Evolutionary conservation across 2,329 filamentous ascomycete species (phyloP), one percentile per base, ranked within the genome.

Genomic region (Thielaviopsis euricoi): DNA sequence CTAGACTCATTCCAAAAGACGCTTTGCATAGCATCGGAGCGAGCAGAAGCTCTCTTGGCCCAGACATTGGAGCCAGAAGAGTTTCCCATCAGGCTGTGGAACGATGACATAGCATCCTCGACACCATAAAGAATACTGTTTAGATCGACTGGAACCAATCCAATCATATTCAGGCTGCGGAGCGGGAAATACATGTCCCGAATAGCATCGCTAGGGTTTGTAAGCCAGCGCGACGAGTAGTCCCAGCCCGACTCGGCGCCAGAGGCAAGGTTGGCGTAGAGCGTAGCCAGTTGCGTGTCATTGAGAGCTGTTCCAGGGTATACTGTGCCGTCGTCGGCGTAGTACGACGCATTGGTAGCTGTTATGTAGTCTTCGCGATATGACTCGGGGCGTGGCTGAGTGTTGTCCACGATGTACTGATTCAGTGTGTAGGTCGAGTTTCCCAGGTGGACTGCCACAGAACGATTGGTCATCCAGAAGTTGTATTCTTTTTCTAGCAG

Each of bases 111-210:
- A 55, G 75, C 72, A 1, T 78, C 69, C 64, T 86, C 83, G 62
- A 83, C 84, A 63, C 75, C 75, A 66, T 85, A 86, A 9, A 86
- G 69, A 51, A 86, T 85, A 1, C 81, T 79, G 67, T 86, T 86
- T 61, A 86, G 74, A 58, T 85, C 82, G 1, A 86, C 80, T 1
- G 81, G 80, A 1, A 86, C 70, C 12, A 78, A 74, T 52, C 79
- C 74, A 58, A 71, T 70, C 6, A 76, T 76, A 66, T 85, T 84
- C 50, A 85, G 74, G 15, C 76, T 82, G 33, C 82, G 77, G 9
- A 86, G 72, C 0, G 83, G 82, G 68, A 86, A 86, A 66, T 80
- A 84, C 21, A 76, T 72, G 63, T 84, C 79, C 25, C 71, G 68
- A 37, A 75, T 75, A 6, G 82, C 80, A 64, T 85, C 81, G 3